A percentile compares a stretch with the other conserved stretches of the same genome.
Evolutionary conservation across 2,329 filamentous ascomycete genomes (phyloP).

Genomic region (Hypoxylon rubiginosum): DNA sequence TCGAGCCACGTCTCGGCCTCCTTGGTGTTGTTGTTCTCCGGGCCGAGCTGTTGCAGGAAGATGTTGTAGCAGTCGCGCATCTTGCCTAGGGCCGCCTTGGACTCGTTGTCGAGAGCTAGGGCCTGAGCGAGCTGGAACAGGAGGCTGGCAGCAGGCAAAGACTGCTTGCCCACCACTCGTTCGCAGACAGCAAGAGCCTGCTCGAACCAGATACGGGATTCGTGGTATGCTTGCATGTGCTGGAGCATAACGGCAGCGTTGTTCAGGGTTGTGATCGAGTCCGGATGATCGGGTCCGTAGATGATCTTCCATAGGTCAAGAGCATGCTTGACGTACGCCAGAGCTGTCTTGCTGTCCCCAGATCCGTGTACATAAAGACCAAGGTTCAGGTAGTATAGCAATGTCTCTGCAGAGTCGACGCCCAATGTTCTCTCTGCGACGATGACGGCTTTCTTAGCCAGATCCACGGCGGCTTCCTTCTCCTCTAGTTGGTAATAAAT

Average conservation of each 20-base stretch:
- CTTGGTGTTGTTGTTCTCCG: constrained; percentile 96
- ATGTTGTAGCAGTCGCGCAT: constrained; percentile 99
- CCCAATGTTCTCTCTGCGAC: constrained; percentile 95
- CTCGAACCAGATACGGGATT: constrained; percentile 97
- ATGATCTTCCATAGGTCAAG: constrained; percentile 97
- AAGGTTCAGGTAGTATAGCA: constrained; percentile 95
- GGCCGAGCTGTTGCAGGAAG: constrained; percentile 87
- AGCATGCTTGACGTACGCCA: constrained; percentile 91
- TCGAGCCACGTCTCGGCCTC: constrained; percentile 97
- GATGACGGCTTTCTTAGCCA: constrained; percentile 96
- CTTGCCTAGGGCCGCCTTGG: constrained; percentile 88
- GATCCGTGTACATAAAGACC: constrained; percentile 93
- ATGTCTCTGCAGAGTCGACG: constrained; percentile 92
- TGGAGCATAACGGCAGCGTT: constrained; percentile 99
- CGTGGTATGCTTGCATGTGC: constrained; percentile 91
- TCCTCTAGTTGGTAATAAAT: constrained; percentile 98
- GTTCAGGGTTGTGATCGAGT: constrained; percentile 98
- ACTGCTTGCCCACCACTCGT: constrained; percentile 87
- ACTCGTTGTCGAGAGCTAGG: constrained; percentile 93
- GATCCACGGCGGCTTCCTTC: constrained; percentile 93
- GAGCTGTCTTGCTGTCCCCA: constrained; percentile 89
- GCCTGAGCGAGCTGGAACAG: constrained; percentile 98
- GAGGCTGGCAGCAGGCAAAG: constrained; percentile 92
- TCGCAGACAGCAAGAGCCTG: constrained; percentile 91
- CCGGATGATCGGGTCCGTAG: constrained; percentile 92